A percentile compares a stretch with the other conserved stretches of the same genome.
Evolutionary conservation across 768 basidiomycete genomes (phyloP).

Genomic region (Suillus luteus): DNA sequence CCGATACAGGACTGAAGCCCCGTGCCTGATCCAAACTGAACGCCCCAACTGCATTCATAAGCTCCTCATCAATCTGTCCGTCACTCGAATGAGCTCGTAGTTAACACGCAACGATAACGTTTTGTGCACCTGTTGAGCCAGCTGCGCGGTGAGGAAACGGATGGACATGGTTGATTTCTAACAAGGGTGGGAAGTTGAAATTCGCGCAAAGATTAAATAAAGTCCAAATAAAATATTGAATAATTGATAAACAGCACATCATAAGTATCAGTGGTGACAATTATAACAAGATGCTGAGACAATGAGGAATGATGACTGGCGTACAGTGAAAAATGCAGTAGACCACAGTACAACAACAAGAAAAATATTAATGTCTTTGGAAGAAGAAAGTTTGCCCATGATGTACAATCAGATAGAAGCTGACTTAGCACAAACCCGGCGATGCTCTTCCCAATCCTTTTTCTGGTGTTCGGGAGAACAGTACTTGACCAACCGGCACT

Average conservation of each 20-base stretch:
- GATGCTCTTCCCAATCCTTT: slow-evolving; percentile 79
- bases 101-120: not conserved
- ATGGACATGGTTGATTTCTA: slow-evolving; percentile 45
- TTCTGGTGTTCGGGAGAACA: slow-evolving; percentile 75
- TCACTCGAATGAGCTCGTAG: not conserved
- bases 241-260: slow-evolving; percentile 3
- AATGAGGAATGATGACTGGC: not conserved
- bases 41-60: slow-evolving; percentile 86
- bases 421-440: slow-evolving; percentile 60
- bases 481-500: slow-evolving; percentile 78
- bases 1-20: slow-evolving; percentile 1
- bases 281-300: not conserved
- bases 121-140: slow-evolving; percentile 70
- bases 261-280: not conserved
- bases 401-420: slow-evolving; percentile 12
- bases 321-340: slow-evolving; percentile 3
- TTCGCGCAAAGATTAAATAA: not conserved
- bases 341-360: not conserved
- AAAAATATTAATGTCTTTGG: slow-evolving; percentile 8
- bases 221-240: slow-evolving; percentile 6
- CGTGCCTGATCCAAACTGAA: slow-evolving; percentile 92
- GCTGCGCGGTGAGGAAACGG: slow-evolving; percentile 66
- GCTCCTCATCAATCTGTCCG: slow-evolving; percentile 87
- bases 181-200: slow-evolving; percentile 1
- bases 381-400: not conserved